Base-by-base conservation (phyloP, 73 alveolate genomes). In the Paramecium bursaria region DNA sequence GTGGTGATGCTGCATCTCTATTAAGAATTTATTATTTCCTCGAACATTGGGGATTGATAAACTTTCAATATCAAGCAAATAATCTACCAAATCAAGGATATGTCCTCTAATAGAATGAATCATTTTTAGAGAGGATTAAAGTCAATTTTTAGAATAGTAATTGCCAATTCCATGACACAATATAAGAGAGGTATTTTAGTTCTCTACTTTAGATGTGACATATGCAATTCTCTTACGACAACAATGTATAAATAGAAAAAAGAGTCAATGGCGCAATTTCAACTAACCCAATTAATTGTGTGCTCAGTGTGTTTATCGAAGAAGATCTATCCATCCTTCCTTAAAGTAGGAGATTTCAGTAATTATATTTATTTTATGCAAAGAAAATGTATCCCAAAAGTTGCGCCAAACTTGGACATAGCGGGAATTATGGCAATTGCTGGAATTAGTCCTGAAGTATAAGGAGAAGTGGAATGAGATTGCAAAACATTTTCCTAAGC, bases 21-120 rank as follows among this genome's bases (percentile, higher is more conserved):
- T 25, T 90, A 44, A 48, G 95, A 51, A 76, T 90, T 21, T 91
- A 90, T 46, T 39, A 90, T 31, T 86, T 90, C 67, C 76, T 90
- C 61, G 95, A 90, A 21, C 95, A 90, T 61, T 90, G 95, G 95
- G 95, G 95, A n/a, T 48, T 90, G 54, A 90, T 90, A 22, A 90
- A 90, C 75, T 90, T 90, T 74, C 74, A 90, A 76, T 74, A 75
- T 47, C 54, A 76, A 25, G 61, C 86, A 13, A 86, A 85, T 33
- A 50, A 76, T 33, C 88, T 86, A 46, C 95, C 95, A 0, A 86
- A 73, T 86, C 30, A 22, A 13, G 75, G 86, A 55, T 75, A 75
- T 61, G 74, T 90, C 17, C 90, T 88, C 47, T 74, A 90, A 86
- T 42, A 19, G 33, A 67, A 67, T 67, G 82, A 57, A 1, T 39